Base-by-base conservation (phyloP, 306 rosid genomes). In the Biancaea sappan region DNA sequence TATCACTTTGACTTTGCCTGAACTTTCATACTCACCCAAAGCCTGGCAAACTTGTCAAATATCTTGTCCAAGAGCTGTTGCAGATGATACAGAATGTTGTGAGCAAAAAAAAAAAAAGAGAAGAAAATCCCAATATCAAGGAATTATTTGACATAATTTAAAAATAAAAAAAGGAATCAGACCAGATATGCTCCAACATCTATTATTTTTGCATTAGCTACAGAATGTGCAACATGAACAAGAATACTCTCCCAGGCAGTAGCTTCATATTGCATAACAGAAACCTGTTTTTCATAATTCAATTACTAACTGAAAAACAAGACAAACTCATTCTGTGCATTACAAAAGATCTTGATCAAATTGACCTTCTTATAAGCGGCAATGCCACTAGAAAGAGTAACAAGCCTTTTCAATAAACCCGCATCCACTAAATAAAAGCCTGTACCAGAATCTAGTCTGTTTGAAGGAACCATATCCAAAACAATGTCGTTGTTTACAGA, bases 21-120 rank as follows among this genome's bases (percentile, higher is more conserved):
- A 68, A 66, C 81, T 85, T 88, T 91, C 85, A 82, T 79, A 25
- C 74, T 51, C 85, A 81, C 84, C 97, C 97, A 94, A 59, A 84
- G 84, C 48, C 75, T 64, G 47, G 97, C 78, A 87, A 90, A 88
- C 76, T 76, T 82, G 2, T 82, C 76, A 79, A 91, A 90, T 58
- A 87, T 83, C 73, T 82, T 86, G 34, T 79, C 91, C 89, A 90
- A 80, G 43, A 89, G 82, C 97, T 93, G 92, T 72, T 63, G 46
- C 19, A 71, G 26, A 81, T 73, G 28, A 77, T 29, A 79, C 8
- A 44, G 46, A 8, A 18, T 53, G 70, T 51, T 2, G 37, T 79
- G 70, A 86, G 77, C 70, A 54, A 66, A 69, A n/a, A 69, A 58
- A n/a, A n/a, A n/a, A n/a, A n/a, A n/a, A n/a, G n/a, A n/a, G n/a